A percentile compares a stretch with the other conserved stretches of the same genome.
phyloP scores from a whole-genome alignment of 2,329 filamentous ascomycete genomes.

The Botrytis byssoidea region DNA sequence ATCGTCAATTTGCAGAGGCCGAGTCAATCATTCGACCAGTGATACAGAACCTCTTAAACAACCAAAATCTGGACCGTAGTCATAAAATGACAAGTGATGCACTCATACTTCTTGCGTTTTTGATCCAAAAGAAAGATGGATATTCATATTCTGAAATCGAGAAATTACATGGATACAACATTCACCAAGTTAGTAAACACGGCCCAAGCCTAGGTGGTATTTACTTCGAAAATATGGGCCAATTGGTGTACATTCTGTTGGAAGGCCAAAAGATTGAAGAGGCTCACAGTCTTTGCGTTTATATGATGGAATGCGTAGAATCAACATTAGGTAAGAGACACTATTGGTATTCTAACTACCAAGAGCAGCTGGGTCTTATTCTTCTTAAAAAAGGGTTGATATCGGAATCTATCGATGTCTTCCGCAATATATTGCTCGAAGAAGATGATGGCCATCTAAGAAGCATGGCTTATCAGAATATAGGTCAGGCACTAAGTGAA shows the following conservation, averaged over 20 bases:
- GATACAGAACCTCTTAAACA: not conserved
- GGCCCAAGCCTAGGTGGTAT: not conserved
- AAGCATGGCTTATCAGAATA: fast-evolving
- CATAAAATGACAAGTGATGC: not conserved
- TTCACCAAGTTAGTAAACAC: not conserved
- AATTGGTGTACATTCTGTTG: not conserved
- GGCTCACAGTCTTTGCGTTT: not conserved
- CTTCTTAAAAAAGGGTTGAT: not conserved
- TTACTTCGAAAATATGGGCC: fast-evolving
- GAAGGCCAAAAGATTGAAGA: not conserved
- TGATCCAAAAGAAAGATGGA: fast-evolving
- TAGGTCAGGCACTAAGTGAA: fast-evolving
- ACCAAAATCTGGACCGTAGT: not conserved
- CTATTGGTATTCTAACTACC: fast-evolving
- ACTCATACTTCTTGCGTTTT: not conserved
- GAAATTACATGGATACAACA: not conserved
- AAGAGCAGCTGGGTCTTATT: fast-evolving
- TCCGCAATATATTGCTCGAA: not conserved
- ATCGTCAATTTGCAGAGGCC: not conserved
- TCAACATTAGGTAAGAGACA: not conserved
- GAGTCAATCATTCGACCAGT: not conserved
- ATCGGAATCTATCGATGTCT: not conserved
- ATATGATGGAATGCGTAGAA: not conserved
- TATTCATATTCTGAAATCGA: not conserved
- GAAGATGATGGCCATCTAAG: fast-evolving